A percentile compares a stretch with the other conserved stretches of the same genome.
Evolutionary conservation across 106 monocot species (phyloP).

Genomic region (Dendrobium chrysotoxum): DNA sequence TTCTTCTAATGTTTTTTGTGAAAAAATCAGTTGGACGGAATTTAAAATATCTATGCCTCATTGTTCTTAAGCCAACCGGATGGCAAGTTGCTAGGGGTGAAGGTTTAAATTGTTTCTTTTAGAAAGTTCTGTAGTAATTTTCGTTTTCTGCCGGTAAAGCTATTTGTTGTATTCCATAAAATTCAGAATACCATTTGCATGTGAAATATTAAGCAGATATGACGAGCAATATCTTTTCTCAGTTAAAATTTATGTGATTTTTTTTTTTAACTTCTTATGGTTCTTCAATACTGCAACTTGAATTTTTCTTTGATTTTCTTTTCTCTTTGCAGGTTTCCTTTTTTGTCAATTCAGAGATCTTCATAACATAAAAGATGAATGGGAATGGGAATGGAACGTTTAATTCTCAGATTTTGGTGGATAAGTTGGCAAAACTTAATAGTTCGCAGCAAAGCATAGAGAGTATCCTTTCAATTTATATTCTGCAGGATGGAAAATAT

Average conservation of each 20-base stretch:
- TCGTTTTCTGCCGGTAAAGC: background rate
- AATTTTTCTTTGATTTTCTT: background rate
- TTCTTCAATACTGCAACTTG: background rate
- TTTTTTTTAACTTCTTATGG: background rate
- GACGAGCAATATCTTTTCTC: background rate
- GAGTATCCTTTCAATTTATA: conserved; percentile 20
- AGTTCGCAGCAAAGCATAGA: conserved; percentile 30
- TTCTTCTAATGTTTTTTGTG: background rate
- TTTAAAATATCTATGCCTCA: background rate
- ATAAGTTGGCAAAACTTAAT: conserved; percentile 24
- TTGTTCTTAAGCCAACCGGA: background rate
- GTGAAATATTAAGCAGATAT: background rate
- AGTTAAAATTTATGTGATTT: background rate
- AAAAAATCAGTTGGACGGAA: background rate
- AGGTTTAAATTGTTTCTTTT: background rate
- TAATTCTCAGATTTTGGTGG: conserved; percentile 24
- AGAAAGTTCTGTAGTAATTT: background rate
- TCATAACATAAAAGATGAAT: conserved; percentile 11
- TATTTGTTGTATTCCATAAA: background rate
- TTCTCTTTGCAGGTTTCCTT: conserved; percentile 13
- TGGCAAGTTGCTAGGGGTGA: background rate
- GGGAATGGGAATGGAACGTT: conserved; percentile 21
- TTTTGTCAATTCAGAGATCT: background rate
- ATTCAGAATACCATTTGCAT: background rate
- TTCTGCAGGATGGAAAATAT: background rate